These are phyloP conservation scores for Dinochytrium kinnereticum DNA, from an alignment of 371 early-diverging fungal species.

Conservation along the genomic window DNA sequence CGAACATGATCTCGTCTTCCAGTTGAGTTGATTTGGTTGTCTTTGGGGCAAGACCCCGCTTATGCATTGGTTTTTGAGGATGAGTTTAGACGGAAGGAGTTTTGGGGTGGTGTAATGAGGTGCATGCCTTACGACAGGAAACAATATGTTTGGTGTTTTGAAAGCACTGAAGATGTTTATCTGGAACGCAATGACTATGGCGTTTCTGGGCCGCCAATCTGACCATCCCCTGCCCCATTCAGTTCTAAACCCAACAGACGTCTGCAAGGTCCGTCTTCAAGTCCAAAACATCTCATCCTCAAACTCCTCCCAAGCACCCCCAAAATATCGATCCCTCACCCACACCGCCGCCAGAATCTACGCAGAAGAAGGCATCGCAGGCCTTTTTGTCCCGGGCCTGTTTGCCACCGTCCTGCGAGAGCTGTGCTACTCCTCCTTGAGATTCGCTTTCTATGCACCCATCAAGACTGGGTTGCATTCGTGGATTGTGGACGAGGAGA, in stretches of 20 bases:
- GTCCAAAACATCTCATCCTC: neutral
- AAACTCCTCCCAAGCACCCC: neutral
- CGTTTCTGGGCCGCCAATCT: no score
- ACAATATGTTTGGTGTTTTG: no score
- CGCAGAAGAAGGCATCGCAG: constrained; percentile 14
- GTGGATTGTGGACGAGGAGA: neutral
- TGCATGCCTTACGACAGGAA: no score
- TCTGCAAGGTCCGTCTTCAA: neutral
- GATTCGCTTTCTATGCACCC: constrained; percentile 58
- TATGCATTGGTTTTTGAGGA: no score
- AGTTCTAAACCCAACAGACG: neutral
- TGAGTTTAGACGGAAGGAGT: no score
- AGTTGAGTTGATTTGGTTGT: no score
- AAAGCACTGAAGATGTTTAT: no score
- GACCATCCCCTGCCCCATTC: no score
- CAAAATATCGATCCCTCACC: constrained; percentile 2
- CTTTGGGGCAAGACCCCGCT: no score
- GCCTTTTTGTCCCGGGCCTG: constrained; percentile 46
- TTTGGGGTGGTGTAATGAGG: no score
- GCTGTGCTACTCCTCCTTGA: constrained; percentile 53
- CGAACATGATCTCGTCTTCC: constrained; percentile 11
- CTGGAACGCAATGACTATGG: no score
- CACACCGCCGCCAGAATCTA: constrained; percentile 10
- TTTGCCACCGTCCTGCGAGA: constrained; percentile 54
- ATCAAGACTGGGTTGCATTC: constrained; percentile 45